A percentile compares a stretch with the other conserved stretches of the same genome.
phyloP scores from a whole-genome alignment of 768 basidiomycete species.

The Hygrophorus russula region DNA sequence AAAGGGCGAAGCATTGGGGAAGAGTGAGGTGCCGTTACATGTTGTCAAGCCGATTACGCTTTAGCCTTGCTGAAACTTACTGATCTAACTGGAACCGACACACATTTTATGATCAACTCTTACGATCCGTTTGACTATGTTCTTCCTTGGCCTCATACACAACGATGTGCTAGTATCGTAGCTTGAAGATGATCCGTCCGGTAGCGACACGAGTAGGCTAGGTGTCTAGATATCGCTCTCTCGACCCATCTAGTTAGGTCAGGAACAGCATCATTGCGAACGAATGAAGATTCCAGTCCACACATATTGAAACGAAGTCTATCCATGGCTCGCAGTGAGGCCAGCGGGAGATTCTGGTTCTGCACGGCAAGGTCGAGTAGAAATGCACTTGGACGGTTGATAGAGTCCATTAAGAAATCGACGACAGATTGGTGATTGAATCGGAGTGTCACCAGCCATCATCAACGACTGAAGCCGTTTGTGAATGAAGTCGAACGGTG shows the following conservation, averaged over 20 bases:
- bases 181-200: conserved; percentile 22
- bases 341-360: conserved; percentile 12
- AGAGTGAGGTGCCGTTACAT: no score
- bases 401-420: conserved; percentile 22
- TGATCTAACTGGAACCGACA: no score
- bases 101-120: no score
- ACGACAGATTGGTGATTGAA: conserved; percentile 16
- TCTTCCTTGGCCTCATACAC: no score
- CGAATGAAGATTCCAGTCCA: no score
- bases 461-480: background rate
- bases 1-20: no score
- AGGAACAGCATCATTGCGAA: no score
- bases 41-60: no score
- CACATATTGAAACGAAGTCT: conserved; percentile 11
- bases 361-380: conserved; percentile 13
- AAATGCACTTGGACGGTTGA: conserved; percentile 13
- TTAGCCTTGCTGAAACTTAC: no score
- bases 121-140: no score
- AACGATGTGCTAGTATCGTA: no score
- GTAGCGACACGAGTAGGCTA: conserved; percentile 25
- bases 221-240: conserved; percentile 15
- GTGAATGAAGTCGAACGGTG: background rate
- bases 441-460: background rate
- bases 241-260: no score
- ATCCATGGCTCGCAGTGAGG: conserved; percentile 20